Conservation (phyloP, 2,329 filamentous ascomycete genomes). For the Alternaria brassicae region DNA sequence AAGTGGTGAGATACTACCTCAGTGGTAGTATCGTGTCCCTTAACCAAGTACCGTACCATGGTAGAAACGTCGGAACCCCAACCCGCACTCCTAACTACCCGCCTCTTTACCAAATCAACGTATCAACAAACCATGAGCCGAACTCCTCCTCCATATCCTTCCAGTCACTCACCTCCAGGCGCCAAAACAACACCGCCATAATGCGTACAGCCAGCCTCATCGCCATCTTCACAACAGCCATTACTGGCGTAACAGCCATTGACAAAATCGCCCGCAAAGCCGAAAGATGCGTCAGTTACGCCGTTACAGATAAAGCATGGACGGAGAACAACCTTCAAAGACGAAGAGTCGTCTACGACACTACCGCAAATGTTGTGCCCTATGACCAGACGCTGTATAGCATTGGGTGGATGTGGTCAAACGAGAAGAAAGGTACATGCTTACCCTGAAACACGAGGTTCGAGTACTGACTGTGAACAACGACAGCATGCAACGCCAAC, state of each 20-base stretch:
- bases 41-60: slow-evolving; percentile 3
- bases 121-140: neutral
- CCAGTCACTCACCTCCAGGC: neutral
- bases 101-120: neutral
- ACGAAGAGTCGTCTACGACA: slow-evolving; percentile 10
- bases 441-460: too few species aligned
- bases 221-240: neutral
- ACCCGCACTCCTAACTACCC: neutral
- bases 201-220: neutral
- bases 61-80: neutral
- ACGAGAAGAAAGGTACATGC: slow-evolving; percentile 2
- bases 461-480: neutral
- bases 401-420: slow-evolving; percentile 3
- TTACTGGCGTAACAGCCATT: neutral
- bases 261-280: slow-evolving; percentile 2
- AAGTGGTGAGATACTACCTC: slow-evolving; percentile 1
- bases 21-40: neutral
- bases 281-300: neutral
- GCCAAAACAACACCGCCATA: neutral
- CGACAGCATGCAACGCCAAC: slow-evolving; percentile 1
- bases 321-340: neutral
- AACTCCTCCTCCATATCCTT: neutral
- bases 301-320: neutral
- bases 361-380: neutral
- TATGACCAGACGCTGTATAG: slow-evolving; percentile 6